A percentile compares a stretch with the other conserved stretches of the same genome.
Conservation (phyloP, 2,329 filamentous ascomycete species). For the Beauveria caledonica region DNA sequence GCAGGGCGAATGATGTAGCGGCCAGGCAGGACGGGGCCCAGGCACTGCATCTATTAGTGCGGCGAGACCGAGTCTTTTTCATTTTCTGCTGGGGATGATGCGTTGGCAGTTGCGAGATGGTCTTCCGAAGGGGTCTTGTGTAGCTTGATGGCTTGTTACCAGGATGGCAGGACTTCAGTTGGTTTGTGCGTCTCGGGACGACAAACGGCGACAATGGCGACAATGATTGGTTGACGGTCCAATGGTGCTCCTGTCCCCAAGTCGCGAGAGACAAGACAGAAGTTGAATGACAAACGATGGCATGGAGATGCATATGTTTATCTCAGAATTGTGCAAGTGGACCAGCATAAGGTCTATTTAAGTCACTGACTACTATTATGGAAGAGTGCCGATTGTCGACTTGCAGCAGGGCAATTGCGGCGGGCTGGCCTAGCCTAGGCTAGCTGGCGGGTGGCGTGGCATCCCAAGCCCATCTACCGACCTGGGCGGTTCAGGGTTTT, state of each 20-base stretch:
- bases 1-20: neutral
- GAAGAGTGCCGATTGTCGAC: conserved; percentile 6
- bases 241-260: neutral
- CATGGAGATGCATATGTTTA: neutral
- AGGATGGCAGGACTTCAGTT: neutral
- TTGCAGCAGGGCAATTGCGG: neutral
- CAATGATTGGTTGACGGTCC: too few species aligned
- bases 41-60: neutral
- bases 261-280: neutral
- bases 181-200: neutral
- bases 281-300: neutral
- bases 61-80: conserved; percentile 5
- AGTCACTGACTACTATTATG: neutral
- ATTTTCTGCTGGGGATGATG: neutral
- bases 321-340: conserved; percentile 5
- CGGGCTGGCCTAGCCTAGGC: neutral
- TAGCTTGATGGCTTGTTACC: neutral
- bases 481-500: conserved; percentile 1
- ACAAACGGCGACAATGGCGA: too few species aligned
- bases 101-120: conserved; percentile 1
- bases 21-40: neutral
- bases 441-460: conserved; percentile 7
- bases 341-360: neutral
- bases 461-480: conserved; percentile 6
- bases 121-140: neutral